Base-by-base conservation (phyloP, 257 asterid species). In the Mentha longifolia region DNA sequence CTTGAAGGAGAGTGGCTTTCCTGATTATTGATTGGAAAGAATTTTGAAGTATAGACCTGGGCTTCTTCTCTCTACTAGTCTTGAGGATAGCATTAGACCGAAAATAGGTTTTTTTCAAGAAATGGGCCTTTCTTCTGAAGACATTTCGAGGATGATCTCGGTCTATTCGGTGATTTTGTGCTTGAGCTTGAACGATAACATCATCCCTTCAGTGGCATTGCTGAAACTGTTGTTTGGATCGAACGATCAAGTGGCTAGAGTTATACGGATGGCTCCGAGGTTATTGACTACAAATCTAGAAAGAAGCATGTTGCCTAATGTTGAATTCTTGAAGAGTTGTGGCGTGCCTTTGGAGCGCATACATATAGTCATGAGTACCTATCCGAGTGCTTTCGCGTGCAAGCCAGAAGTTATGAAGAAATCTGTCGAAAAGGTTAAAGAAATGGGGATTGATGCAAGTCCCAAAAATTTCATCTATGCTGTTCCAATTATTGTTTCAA, bases 31-130 rank as follows among this genome's bases (percentile, higher is more conserved):
- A 22, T 22, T 22, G 25, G 25, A 22, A 22, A 22, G 25, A 22
- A 33, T 59, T 11, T 13, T 59, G 46, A 33, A 7, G 1, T 6
- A 3, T 57, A 28, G 16, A 31, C 42, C 41, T 57, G 19, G 4
- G 41, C 15, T 25, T 57, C 15, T 25, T 57, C 42, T 57, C 63
- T 28, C 63, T 13, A 19, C 19, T 28, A 57, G 63, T 28, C 19
- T 57, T 12, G 63, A 74, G 10, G 30, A 60, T n/a, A 9, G 70
- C 63, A 35, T 60, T 10, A 37, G 17, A 39, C 31, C 63, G 6
- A 57, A 57, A 15, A 14, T n/a, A 49, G 16, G 9, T 6, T 9
- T 41, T 5, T 61, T 61, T 12, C 51, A 37, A 33, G 28, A 60
- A 15, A 15, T 60, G 8, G 64, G 64, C 22, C 19, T 61, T 61